Evolutionary conservation across 371 early-diverging fungal genomes (phyloP).

Genomic region (Saksenaea oblongispora): DNA sequence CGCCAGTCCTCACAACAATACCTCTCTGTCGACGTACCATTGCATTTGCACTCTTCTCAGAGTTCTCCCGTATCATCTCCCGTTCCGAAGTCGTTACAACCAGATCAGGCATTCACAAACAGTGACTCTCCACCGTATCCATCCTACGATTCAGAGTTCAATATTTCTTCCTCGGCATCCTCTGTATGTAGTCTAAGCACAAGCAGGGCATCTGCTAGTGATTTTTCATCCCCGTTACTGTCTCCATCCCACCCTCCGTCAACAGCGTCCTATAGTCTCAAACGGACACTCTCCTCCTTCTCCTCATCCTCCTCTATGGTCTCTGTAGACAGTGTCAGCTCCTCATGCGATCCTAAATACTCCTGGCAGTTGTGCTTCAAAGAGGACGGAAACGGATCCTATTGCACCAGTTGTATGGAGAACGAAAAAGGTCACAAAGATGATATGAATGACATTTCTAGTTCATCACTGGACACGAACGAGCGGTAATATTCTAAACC

Average conservation of each 20-base stretch:
- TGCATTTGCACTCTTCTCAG: not conserved
- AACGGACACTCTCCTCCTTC: not conserved
- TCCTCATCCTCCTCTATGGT: not conserved
- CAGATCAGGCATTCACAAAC: not conserved
- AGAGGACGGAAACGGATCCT: not conserved
- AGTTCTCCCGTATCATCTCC: not conserved
- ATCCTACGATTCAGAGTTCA: not conserved
- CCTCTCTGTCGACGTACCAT: not conserved
- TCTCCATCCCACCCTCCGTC: not conserved
- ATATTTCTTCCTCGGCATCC: not conserved
- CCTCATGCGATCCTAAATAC: not conserved
- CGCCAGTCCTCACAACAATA: not conserved
- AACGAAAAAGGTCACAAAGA: not conserved
- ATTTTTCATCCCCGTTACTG: not conserved
- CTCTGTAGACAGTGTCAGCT: not conserved
- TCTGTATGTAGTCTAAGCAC: slow-evolving; percentile 1
- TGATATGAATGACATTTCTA: not conserved
- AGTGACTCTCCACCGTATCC: not conserved
- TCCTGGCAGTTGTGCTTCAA: not conserved
- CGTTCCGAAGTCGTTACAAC: not conserved
- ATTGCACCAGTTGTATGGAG: not conserved
- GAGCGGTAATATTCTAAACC: not conserved
- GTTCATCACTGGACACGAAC: not conserved
- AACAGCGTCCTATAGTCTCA: not conserved
- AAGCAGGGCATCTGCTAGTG: not conserved